Base-by-base conservation (phyloP, 257 asterid genomes). In the Misopates orontium region DNA sequence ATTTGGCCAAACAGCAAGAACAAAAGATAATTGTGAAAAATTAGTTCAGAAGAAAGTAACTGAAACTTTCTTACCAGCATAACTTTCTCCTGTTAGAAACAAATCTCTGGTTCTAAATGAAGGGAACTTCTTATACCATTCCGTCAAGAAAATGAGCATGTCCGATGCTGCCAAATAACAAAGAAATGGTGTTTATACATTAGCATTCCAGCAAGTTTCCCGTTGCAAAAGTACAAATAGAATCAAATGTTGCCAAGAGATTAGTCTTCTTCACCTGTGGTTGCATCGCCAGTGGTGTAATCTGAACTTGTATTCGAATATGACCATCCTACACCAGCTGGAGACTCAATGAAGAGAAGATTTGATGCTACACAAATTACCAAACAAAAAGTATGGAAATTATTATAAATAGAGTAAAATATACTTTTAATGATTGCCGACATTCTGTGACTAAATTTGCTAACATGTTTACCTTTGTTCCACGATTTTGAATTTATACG, bases 311-410 rank as follows among this genome's bases (percentile, higher is more conserved):
- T 90, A 70, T 93, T 93, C 8, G 99, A 93, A 73, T 90, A 93
- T 8, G 97, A 93, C 99, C 99, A 90, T 77, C 97, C 99, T 2
- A 93, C 97, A 47, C 99, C 97, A 22, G 97, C 99, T 14, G 97
- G 97, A 47, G 96, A 90, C 87, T 93, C 99, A 5, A 93, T 84
- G 67, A 93, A 93, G n/a, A 93, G 97, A 72, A 93, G 84, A 82
- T 93, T 93, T 10, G 97, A 93, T 47, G 80, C 99, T 93, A 69
- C 76, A 78, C 58, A 62, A 31, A 53, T n/a, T 15, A 66, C 45
- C 17, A 58, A 32, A 3, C 41, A 21, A 36, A 1, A 22, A n/a
- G n/a, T n/a, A n/a, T n/a, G n/a, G n/a, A n/a, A n/a, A n/a, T n/a
- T n/a, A n/a, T n/a, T n/a, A n/a, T n/a, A n/a, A n/a, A n/a, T n/a